Evolutionary conservation across 148 eudicot species (phyloP), one percentile per base, ranked within the genome.

Genomic region (Pouteria glomerata): DNA sequence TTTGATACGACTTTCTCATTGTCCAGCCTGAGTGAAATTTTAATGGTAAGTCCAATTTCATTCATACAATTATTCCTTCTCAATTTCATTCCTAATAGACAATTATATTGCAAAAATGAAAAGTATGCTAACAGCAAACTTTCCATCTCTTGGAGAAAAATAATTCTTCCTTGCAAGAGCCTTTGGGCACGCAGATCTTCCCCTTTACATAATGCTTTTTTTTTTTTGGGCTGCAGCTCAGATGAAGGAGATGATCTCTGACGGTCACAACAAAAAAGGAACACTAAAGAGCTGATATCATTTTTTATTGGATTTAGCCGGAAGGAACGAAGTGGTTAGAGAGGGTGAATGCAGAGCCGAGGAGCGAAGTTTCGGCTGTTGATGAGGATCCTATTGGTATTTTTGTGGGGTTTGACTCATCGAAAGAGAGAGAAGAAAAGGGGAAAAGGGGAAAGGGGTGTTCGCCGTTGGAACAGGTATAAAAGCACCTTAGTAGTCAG

Each of bases 41-140:
- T 21, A 37, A 56, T 18, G 63, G 76, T 73, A 56, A 55, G 51
- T 62, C 33, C 52, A 48, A 27, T 31, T 72, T 12, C 66, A 62
- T 62, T n/a, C 12, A 21, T 37, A n/a, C n/a, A n/a, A n/a, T 35
- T 19, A 35, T 1, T 37, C 14, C 29, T 62, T n/a, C 37, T 37
- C 27, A n/a, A 47, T 62, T 37, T 23, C 27, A 62, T 62, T 34
- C 27, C 8, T 37, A n/a, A n/a, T 37, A 34, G 19, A n/a, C 21
- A 30, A n/a, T 13, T 35, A 12, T 8, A n/a, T 35, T 62, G 29
- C n/a, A 6, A 4, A 34, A 2, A 60, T 0, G 1, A 39, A 7
- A 44, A 44, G n/a, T n/a, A n/a, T n/a, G 56, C 34, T 65, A 8
- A 14, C 30, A 2, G 34, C 70, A 29, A 6, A 7, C 39, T n/a